A percentile compares a stretch with the other conserved stretches of the same genome.
Conservation (phyloP, 2,329 filamentous ascomycete species). For the Cladorrhinum sp. region DNA sequence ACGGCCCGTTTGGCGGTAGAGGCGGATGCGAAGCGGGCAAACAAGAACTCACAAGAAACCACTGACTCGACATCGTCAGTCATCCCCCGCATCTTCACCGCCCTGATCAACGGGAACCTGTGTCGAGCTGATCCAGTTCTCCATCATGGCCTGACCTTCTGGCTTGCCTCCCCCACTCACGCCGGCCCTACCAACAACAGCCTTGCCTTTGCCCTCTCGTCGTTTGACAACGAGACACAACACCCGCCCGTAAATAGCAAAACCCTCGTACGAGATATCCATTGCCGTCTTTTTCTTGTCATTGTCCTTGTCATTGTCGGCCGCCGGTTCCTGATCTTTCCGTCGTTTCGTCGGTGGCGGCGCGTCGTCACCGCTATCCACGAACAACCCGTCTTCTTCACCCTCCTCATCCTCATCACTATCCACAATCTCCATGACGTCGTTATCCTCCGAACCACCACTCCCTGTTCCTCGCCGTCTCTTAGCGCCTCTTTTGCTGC, state of each 20-base stretch:
- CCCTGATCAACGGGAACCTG: constrained; percentile 62
- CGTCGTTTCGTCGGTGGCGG: constrained; percentile 45
- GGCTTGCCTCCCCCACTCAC: constrained; percentile 25
- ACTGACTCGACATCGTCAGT: neutral
- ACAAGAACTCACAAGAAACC: no score
- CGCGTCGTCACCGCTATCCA: constrained; percentile 36
- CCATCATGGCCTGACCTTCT: constrained; percentile 68
- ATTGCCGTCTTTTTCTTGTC: constrained; percentile 91
- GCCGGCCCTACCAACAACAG: neutral
- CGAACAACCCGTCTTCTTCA: constrained; percentile 28
- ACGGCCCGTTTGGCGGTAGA: neutral
- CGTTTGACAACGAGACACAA: constrained; percentile 85
- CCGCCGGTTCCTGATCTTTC: constrained; percentile 33
- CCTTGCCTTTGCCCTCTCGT: constrained; percentile 38
- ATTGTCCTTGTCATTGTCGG: constrained; percentile 66
- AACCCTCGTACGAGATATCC: constrained; percentile 88
- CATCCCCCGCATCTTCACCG: constrained; percentile 32
- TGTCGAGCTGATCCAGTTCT: constrained; percentile 81
- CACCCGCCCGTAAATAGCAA: constrained; percentile 91
- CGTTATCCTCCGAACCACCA: constrained; percentile 25
- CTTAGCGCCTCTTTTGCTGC: constrained; percentile 31
- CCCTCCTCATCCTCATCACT: constrained; percentile 26
- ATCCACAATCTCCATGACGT: constrained; percentile 19
- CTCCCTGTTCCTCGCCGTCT: constrained; percentile 33
- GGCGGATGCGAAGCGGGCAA: neutral